phyloP scores from a whole-genome alignment of 139 green algal genomes.

The Micromonas pusilla region DNA sequence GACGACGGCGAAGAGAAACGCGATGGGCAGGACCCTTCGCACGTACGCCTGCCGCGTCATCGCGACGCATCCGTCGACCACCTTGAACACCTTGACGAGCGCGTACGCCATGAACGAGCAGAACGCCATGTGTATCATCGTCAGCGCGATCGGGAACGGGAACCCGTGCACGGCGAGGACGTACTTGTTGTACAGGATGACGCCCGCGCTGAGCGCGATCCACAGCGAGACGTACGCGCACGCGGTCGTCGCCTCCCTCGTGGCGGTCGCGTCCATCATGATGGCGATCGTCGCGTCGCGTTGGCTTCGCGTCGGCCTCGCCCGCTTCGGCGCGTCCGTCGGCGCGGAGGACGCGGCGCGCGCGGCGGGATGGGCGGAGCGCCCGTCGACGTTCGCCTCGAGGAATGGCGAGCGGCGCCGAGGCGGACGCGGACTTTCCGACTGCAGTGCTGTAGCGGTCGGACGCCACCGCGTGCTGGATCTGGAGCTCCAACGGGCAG shows the following conservation, averaged over 20 bases:
- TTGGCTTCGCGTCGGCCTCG: too few relatives aligned
- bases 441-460: too few relatives aligned
- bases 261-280: background rate
- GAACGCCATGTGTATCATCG: constrained; percentile 84
- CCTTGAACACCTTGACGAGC: constrained; percentile 10
- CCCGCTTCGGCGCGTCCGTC: too few relatives aligned
- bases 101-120: constrained; percentile 40
- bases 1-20: constrained; percentile 75
- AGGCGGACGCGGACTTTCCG: too few relatives aligned
- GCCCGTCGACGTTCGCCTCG: too few relatives aligned
- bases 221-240: constrained; percentile 47
- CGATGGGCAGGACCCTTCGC: constrained; percentile 71
- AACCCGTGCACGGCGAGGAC: constrained; percentile 77
- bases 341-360: too few relatives aligned
- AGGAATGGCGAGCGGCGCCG: too few relatives aligned
- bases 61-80: background rate
- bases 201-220: constrained; percentile 61
- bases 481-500: too few relatives aligned
- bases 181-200: constrained; percentile 96
- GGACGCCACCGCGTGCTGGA: too few relatives aligned
- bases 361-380: too few relatives aligned
- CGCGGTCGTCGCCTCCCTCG: background rate
- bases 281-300: background rate
- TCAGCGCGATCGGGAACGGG: constrained; percentile 82
- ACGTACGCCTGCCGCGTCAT: constrained; percentile 25